Conservation (phyloP, 768 basidiomycete species). For the Boletus huronensis region DNA sequence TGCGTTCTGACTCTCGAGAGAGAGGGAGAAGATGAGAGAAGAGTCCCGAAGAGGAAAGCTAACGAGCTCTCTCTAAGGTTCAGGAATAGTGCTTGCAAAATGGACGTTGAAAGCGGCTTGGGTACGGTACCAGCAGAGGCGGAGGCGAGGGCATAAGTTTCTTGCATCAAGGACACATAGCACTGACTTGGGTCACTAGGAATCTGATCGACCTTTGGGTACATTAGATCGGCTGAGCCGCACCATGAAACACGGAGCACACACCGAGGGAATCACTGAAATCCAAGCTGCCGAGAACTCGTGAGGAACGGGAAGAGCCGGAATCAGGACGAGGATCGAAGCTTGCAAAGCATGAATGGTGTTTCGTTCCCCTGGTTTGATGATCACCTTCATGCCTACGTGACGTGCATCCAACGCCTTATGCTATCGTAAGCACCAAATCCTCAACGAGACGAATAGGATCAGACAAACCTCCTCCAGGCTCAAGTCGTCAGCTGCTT, state of each 20-base stretch:
- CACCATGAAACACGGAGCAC: slow-evolving; percentile 3
- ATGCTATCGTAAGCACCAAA: not conserved
- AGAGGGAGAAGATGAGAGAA: slow-evolving; percentile 42
- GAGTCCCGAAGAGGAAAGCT: slow-evolving; percentile 74
- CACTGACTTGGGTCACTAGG: slow-evolving; percentile 25
- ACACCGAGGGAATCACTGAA: slow-evolving; percentile 33
- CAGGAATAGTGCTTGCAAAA: slow-evolving; percentile 65
- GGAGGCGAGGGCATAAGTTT: slow-evolving; percentile 66
- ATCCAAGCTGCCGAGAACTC: slow-evolving; percentile 46
- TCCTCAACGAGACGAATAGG: not conserved
- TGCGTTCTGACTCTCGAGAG: slow-evolving; percentile 41
- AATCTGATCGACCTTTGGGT: slow-evolving; percentile 15
- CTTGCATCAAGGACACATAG: slow-evolving; percentile 60
- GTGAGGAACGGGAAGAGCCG: slow-evolving; percentile 46
- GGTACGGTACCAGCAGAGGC: slow-evolving; percentile 44
- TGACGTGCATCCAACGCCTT: slow-evolving; percentile 45
- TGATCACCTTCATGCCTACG: slow-evolving; percentile 47
- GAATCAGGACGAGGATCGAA: slow-evolving; percentile 49
- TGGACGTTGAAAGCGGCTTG: slow-evolving; percentile 42
- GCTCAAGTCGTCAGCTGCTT: slow-evolving; percentile 38
- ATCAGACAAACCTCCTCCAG: slow-evolving; percentile 29
- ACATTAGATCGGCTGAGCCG: not conserved
- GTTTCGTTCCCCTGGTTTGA: slow-evolving; percentile 57
- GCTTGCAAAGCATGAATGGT: slow-evolving; percentile 58
- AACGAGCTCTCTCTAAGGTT: slow-evolving; percentile 68